Conservation (phyloP, 2,329 filamentous ascomycete genomes). For the Exophiala calicioides region DNA sequence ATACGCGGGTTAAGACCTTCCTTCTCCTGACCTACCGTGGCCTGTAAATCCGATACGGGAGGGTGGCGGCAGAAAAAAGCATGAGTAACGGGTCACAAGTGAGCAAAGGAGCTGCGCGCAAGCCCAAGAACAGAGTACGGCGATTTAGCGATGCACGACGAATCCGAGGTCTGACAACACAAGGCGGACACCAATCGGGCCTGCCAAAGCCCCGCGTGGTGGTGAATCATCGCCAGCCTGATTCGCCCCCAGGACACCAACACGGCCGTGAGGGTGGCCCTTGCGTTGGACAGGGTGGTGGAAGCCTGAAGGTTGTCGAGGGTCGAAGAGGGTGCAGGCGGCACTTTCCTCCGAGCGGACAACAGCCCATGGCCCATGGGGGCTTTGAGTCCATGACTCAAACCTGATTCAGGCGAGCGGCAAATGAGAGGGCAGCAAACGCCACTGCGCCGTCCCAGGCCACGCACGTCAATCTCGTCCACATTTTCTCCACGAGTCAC, state of each 20-base stretch:
- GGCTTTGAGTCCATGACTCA: conserved; percentile 15
- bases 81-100: conserved; percentile 8
- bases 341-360: conserved; percentile 6
- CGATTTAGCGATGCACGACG: conserved; percentile 17
- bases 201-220: conserved; percentile 9
- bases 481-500: background rate
- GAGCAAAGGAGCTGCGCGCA: conserved; percentile 14
- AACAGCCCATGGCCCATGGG: conserved; percentile 1
- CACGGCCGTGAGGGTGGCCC: conserved; percentile 3
- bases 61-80: background rate
- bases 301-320: background rate
- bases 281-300: conserved; percentile 4
- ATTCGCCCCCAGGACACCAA: conserved; percentile 25
- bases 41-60: background rate
- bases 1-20: too few relatives aligned
- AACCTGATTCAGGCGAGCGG: conserved; percentile 18
- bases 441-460: conserved; percentile 16
- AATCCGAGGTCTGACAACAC: conserved; percentile 11
- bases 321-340: conserved; percentile 4
- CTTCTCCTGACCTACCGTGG: background rate
- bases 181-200: conserved; percentile 11
- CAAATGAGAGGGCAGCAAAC: conserved; percentile 12
- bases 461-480: background rate
- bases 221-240: conserved; percentile 25
- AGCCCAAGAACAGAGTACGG: conserved; percentile 13